Evolutionary conservation across 768 basidiomycete genomes (phyloP), one percentile per base, ranked within the genome.

Genomic region (Leccinellum albellum): DNA sequence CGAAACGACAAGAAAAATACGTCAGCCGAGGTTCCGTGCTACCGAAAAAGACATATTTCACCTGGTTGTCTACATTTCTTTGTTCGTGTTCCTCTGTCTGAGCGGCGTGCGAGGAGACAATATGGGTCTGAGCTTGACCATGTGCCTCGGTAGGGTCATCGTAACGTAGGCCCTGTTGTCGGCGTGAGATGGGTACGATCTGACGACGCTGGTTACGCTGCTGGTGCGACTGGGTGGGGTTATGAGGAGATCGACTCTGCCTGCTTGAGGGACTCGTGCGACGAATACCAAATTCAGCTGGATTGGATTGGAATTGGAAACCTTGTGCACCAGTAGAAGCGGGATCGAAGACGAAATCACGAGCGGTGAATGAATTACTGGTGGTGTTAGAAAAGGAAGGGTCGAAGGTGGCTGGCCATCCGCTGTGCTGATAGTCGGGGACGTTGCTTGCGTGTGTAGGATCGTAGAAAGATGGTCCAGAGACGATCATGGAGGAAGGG

Each of bases 401-500:
- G 10, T 54, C 50, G 9, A 69, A 71, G 17, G 56, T 61, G 3
- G 44, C 32, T 17, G 59, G 46, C 66, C 62, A 72, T 59, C 51
- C 72, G 20, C 70, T 65, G 75, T 76, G 74, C 51, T 78, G 77
- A 63, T 81, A 82, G 51, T 78, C 73, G 2, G 58, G 67, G 51
- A 59, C 70, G 64, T 70, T 53, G 21, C 66, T 63, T n/a, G 70
- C 63, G 4, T 74, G 72, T 20, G 78, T 70, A 6, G 82, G 73
- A 54, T 82, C 81, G 65, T 83, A 85, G 62, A 82, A 82, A 7
- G 81, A 76, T 9, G 81, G 74, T 0, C 76, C 74, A 15, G 83
- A 76, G 35, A 80, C 79, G 59, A 85, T 84, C 84, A 85, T 84
- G 40, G 64, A 55, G 6, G 61, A 23, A 5, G 54, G 10, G 31